A percentile compares a stretch with the other conserved stretches of the same genome.
Evolutionary conservation across 108 stramenopile genomes (phyloP).

Genomic region (Skeletonema potamos): DNA sequence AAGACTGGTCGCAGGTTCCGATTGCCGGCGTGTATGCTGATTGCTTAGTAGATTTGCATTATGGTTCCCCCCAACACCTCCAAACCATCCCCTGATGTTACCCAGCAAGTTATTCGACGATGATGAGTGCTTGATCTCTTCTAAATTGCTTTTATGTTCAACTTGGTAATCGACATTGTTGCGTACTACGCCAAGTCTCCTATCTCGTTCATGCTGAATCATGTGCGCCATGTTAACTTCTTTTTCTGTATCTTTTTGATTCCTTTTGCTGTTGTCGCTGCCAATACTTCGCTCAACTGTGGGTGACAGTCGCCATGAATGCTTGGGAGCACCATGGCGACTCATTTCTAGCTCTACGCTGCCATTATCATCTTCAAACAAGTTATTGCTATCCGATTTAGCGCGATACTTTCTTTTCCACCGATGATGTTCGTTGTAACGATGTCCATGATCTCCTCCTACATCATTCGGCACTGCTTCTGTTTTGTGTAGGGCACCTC

Average conservation of each 20-base stretch:
- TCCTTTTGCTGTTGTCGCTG: neutral
- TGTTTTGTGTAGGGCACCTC: neutral
- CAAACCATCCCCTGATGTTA: conserved; percentile 45
- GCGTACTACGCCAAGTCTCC: conserved; percentile 27
- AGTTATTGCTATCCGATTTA: neutral
- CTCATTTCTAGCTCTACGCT: neutral
- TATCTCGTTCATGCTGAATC: conserved; percentile 36
- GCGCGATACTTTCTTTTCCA: neutral
- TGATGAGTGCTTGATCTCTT: neutral
- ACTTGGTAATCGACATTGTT: neutral
- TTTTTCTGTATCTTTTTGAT: conserved; percentile 2
- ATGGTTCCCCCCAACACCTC: conserved; percentile 1
- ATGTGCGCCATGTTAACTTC: conserved; percentile 13
- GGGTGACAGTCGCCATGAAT: too few species aligned
- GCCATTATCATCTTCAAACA: neutral
- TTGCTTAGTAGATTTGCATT: neutral
- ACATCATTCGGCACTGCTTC: neutral
- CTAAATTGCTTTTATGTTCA: neutral
- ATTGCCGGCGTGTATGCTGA: neutral
- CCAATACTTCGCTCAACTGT: neutral
- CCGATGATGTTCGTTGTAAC: neutral
- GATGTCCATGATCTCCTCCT: neutral
- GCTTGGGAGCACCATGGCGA: neutral
- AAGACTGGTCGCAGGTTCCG: neutral
- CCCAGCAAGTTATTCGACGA: conserved; percentile 13